Percentiles rank a stretch among this genome's conserved stretches.
Evolutionary conservation across 768 basidiomycete genomes (phyloP).

Genomic region (Cystobasidium onofrii): DNA sequence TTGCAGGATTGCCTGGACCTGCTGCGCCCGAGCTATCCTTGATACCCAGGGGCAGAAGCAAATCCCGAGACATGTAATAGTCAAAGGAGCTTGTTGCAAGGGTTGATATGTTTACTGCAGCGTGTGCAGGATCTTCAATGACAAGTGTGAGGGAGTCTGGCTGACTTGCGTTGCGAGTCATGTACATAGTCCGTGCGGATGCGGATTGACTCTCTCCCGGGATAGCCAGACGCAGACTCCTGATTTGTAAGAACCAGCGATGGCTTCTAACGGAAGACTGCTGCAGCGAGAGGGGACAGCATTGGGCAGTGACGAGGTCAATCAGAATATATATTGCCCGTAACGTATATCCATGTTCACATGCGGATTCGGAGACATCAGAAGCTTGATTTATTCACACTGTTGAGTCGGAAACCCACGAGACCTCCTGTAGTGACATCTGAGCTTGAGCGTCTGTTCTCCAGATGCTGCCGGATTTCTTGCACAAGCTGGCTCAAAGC

Average conservation of each 20-base stretch:
- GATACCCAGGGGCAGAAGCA: background rate
- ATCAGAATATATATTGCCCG: too few species aligned
- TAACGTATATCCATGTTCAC: too few species aligned
- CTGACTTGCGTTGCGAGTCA: conserved; percentile 2
- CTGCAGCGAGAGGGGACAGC: too few species aligned
- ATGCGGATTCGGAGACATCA: background rate
- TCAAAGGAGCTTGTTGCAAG: background rate
- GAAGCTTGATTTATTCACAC: background rate
- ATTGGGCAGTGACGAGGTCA: too few species aligned
- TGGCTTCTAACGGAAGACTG: background rate
- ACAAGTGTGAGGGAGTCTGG: conserved; percentile 19
- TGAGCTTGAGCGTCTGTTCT: background rate
- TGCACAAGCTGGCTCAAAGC: background rate
- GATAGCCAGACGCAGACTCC: conserved; percentile 7
- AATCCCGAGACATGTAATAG: background rate
- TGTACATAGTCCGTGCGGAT: conserved; percentile 9
- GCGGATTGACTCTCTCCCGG: background rate
- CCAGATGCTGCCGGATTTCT: background rate
- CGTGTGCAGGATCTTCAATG: conserved; percentile 16
- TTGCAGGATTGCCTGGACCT: background rate
- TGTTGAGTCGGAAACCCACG: background rate
- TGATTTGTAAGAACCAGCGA: conserved; percentile 11
- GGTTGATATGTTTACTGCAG: conserved; percentile 19
- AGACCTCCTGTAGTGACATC: background rate
- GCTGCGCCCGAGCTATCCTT: background rate